These are phyloP conservation scores for Limonium bicolor DNA, from an alignment of 148 eudicot species.

Conservation along the genomic window DNA sequence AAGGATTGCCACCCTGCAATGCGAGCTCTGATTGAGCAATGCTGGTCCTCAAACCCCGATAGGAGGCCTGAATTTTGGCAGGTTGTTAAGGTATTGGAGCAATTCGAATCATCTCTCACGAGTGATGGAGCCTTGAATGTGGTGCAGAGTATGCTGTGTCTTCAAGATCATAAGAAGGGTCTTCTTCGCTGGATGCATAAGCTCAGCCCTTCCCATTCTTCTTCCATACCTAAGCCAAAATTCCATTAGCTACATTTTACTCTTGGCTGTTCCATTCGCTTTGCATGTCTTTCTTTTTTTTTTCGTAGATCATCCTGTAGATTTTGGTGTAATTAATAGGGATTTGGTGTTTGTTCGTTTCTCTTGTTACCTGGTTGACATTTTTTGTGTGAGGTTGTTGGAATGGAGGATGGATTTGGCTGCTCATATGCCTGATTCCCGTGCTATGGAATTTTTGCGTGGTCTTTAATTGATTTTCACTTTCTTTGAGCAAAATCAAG, in stretches of 20 bases:
- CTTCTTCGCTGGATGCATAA: constrained; percentile 30
- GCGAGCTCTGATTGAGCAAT: constrained; percentile 42
- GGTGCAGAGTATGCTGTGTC: constrained; percentile 15
- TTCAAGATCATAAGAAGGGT: constrained; percentile 28
- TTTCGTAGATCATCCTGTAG: no score
- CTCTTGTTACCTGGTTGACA: no score
- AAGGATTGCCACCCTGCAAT: constrained; percentile 34
- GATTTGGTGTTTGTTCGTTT: no score
- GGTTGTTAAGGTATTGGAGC: constrained; percentile 45
- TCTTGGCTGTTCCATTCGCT: no score
- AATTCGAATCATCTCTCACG: constrained; percentile 29
- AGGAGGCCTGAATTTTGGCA: constrained; percentile 65
- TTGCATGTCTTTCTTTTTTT: no score
- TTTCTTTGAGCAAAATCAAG: no score
- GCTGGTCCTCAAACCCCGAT: constrained; percentile 45
- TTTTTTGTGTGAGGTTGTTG: no score
- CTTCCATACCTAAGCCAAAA: not conserved
- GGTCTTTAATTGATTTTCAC: no score
- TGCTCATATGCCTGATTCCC: no score
- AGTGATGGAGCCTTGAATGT: constrained; percentile 33
- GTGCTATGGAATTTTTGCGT: no score
- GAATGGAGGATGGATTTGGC: no score
- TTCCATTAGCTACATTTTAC: not conserved
- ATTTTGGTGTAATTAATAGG: no score
- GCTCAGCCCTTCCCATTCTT: not conserved